Evolutionary conservation across 805 yeast species (phyloP), one percentile per base, ranked within the genome.

Genomic region (Myxozyma kluyveri): DNA sequence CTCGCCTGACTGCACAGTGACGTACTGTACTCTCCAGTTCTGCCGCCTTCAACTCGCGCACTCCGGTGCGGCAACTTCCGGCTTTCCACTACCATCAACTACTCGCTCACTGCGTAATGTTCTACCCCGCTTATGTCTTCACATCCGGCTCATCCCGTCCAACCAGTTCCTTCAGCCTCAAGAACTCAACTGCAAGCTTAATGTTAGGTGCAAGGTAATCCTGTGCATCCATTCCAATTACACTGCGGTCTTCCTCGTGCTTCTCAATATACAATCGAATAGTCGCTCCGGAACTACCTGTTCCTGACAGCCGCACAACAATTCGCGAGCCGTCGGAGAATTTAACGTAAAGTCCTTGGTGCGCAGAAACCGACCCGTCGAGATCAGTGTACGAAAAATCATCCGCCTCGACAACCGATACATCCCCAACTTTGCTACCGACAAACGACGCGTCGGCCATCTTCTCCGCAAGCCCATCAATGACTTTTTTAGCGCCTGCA

Each of bases 261-360:
- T 83, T 84, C 71, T 91, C 98, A 66, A 91, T 73, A 72, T 91
- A 91, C 61, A 91, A 76, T 70, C 99, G 81, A 54, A 93, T 89
- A 4, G 99, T 91, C 19, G 99, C 98, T 44, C 99, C 99, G 1
- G 96, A 84, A 1, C 97, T 89, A 14, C 99, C 99, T 2, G 99
- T 91, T 50, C 99, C 99, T 0, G 96, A 88, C 59, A 93, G 76
- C 70, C 99, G 84, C 48, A 88, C 86, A 33, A 93, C 86, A 47
- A 90, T 81, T 68, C 97, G 81, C 54, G 86, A 77, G 4, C 97
- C 96, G 63, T 83, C 83, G 45, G 78, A 79, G 57, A 89, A 78
- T 70, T 85, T 89, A 59, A 89, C 84, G 64, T 75, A 90, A 47
- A 93, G 77, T 33, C 99, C 99, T 75, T 91, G 99, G 65, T 89